phyloP scores from a whole-genome alignment of 495 filamentous ascomycete genomes.

The Penicillium desertorum region DNA sequence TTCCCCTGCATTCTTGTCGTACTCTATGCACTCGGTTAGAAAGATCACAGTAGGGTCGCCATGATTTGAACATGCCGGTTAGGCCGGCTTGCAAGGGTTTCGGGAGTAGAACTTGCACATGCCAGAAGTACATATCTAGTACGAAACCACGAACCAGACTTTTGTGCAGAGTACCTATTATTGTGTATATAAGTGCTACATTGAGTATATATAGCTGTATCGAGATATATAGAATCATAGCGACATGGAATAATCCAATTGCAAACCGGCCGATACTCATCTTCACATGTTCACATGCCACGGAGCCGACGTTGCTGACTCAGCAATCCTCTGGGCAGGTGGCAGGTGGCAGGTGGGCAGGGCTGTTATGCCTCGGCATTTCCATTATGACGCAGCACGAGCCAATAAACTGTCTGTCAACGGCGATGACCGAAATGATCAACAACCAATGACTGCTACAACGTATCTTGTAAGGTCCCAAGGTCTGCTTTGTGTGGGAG shows the following conservation, averaged over 20 bases:
- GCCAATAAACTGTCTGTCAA: conserved; percentile 18
- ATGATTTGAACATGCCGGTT: not conserved
- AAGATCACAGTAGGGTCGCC: not conserved
- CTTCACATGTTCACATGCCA: conserved; percentile 4
- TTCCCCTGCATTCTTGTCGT: not conserved
- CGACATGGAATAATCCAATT: not conserved
- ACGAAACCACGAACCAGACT: not conserved
- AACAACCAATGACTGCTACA: conserved; percentile 18
- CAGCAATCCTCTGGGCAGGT: not conserved
- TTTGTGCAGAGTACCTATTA: not conserved
- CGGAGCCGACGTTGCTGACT: not conserved
- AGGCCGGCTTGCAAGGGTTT: not conserved
- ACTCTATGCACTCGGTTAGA: not conserved
- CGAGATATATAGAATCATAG: not conserved
- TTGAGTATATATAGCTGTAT: not conserved
- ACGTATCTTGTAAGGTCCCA: conserved; percentile 12
- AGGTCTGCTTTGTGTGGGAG: conserved; percentile 2
- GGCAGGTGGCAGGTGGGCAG: too few species aligned
- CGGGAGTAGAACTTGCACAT: not conserved
- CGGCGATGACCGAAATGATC: conserved; percentile 27
- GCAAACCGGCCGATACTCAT: not conserved
- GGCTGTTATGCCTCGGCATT: conserved; percentile 34
- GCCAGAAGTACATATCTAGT: not conserved
- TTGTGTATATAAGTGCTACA: not conserved
- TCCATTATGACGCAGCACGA: conserved; percentile 30